Percentiles rank a stretch among this genome's conserved stretches.
Evolutionary conservation across 768 basidiomycete species (phyloP).

Genomic region (Trametes maxima): DNA sequence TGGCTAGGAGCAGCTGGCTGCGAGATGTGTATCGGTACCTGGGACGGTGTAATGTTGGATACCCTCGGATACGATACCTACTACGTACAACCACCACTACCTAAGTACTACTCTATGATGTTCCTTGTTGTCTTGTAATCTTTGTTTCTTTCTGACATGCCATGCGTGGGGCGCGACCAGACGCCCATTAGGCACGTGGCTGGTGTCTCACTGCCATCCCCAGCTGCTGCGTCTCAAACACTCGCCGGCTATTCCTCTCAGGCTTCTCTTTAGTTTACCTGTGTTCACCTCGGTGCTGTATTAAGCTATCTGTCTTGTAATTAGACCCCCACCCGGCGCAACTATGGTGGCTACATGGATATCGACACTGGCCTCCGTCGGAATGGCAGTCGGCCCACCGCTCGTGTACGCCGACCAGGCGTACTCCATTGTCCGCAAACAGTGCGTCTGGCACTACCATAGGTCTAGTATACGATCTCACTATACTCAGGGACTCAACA

Average conservation of each 20-base stretch:
- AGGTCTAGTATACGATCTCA: not conserved
- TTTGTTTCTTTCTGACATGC: too few species aligned
- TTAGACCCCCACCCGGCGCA: not conserved
- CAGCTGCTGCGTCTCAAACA: too few species aligned
- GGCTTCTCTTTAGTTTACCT: not conserved
- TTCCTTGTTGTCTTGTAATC: too few species aligned
- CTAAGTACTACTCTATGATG: too few species aligned
- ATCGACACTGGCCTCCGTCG: constrained; percentile 66
- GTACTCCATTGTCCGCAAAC: constrained; percentile 76
- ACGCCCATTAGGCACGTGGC: too few species aligned
- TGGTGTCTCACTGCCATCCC: too few species aligned
- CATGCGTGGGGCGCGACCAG: too few species aligned
- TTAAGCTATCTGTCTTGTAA: not conserved
- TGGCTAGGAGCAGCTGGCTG: not conserved
- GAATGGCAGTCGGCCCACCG: constrained; percentile 85
- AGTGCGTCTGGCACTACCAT: constrained; percentile 41
- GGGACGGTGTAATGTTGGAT: constrained; percentile 2
- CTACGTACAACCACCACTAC: not conserved
- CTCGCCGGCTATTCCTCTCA: too few species aligned
- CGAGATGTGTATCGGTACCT: not conserved
- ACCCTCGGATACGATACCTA: not conserved
- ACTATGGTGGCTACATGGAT: constrained; percentile 59
- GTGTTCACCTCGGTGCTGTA: not conserved
- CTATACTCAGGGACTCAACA: constrained; percentile 64
- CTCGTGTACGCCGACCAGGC: constrained; percentile 86